Evolutionary conservation across 2,329 filamentous ascomycete species (phyloP).

Genomic region (Trichophyton verrucosum): DNA sequence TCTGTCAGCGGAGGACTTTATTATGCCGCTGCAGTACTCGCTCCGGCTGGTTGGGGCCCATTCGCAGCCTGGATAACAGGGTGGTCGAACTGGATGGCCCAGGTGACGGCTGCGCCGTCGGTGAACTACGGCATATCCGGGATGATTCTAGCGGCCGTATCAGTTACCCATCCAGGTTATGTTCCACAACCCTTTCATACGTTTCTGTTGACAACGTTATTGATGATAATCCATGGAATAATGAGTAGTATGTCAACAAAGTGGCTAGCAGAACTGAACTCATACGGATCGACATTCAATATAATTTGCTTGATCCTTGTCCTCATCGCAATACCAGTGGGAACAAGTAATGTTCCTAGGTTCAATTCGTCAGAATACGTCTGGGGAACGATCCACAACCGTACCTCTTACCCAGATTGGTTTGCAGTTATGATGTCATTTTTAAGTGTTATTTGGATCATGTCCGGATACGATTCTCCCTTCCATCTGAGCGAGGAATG

Average conservation of each 20-base stretch:
- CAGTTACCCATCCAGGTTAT: slow-evolving; percentile 56
- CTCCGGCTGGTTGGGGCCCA: slow-evolving; percentile 52
- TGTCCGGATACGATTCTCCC: slow-evolving; percentile 54
- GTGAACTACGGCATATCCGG: slow-evolving; percentile 54
- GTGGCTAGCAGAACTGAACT: slow-evolving; percentile 59
- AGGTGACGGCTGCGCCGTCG: slow-evolving; percentile 53
- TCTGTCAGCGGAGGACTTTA: slow-evolving; percentile 50
- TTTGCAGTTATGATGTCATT: slow-evolving; percentile 60
- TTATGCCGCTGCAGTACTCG: slow-evolving; percentile 60
- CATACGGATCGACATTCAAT: slow-evolving; percentile 57
- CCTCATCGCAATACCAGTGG: slow-evolving; percentile 56
- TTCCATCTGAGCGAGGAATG: slow-evolving; percentile 68
- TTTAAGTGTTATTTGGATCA: slow-evolving; percentile 57
- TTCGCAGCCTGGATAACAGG: slow-evolving; percentile 57
- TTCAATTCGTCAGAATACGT: slow-evolving; percentile 48
- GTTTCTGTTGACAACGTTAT: slow-evolving; percentile 53
- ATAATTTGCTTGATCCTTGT: slow-evolving; percentile 54
- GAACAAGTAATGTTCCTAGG: slow-evolving; percentile 43
- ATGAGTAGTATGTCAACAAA: slow-evolving; percentile 60
- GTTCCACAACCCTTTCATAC: slow-evolving; percentile 53
- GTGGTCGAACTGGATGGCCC: slow-evolving; percentile 59
- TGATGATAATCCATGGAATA: slow-evolving; percentile 55
- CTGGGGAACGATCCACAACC: slow-evolving; percentile 54
- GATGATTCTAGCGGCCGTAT: slow-evolving; percentile 59
- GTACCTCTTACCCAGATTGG: slow-evolving; percentile 55